Conservation (phyloP, 768 basidiomycete species). For the Tulasnella sp. region DNA sequence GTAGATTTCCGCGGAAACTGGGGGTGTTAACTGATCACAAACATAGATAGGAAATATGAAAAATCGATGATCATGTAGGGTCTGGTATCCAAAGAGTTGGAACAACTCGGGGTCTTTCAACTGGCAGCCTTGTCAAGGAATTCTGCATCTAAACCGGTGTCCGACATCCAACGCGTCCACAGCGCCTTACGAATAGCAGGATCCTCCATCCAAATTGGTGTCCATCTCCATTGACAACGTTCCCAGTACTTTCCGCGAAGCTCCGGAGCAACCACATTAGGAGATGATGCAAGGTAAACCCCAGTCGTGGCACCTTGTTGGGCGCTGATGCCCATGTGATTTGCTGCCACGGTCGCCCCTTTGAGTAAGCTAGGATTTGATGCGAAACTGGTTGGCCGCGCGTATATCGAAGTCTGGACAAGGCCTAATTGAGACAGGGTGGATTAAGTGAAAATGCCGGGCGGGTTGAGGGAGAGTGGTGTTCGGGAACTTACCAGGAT, state of each 20-base stretch:
- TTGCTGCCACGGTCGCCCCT: background rate
- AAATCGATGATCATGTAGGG: no score
- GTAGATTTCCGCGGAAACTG: no score
- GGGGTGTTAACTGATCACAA: no score
- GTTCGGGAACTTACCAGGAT: constrained; percentile 6
- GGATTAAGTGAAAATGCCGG: background rate
- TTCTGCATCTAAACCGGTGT: no score
- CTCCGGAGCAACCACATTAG: constrained; percentile 1
- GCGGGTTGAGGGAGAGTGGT: background rate
- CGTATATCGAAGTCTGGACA: constrained; percentile 2
- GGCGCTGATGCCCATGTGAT: constrained; percentile 4
- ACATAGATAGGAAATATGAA: no score
- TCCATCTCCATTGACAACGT: constrained; percentile 14
- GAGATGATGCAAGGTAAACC: constrained; percentile 1
- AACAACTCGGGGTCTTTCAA: no score
- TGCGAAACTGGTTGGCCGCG: background rate
- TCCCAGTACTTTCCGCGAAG: constrained; percentile 12
- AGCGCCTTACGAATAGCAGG: constrained; percentile 6
- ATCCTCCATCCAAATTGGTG: constrained; percentile 13
- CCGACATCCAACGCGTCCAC: constrained; percentile 7
- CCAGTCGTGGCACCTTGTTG: constrained; percentile 11
- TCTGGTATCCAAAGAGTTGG: no score
- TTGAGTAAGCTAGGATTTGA: constrained; percentile 7
- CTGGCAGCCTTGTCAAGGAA: no score
- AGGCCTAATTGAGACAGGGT: background rate